These are phyloP conservation scores for Penicillium cataractarum DNA, from an alignment of 495 filamentous ascomycete genomes.

Conservation along the genomic window DNA sequence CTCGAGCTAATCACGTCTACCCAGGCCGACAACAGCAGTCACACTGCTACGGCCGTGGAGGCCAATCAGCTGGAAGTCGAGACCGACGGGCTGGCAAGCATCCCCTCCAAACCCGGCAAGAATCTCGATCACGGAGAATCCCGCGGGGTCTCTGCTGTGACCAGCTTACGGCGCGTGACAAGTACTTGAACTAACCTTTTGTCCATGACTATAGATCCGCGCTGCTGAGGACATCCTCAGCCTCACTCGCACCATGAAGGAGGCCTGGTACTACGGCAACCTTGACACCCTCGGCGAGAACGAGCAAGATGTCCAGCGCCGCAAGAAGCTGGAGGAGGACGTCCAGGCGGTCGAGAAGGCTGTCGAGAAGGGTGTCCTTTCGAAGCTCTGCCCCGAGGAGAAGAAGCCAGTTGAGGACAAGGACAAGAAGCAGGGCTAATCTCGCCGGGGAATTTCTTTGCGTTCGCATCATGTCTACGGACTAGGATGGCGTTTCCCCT, in stretches of 20 bases:
- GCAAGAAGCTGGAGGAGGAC: conserved; percentile 55
- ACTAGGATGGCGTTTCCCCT: background rate
- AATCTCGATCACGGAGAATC: background rate
- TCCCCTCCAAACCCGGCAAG: background rate
- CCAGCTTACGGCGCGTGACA: background rate
- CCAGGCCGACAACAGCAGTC: conserved; percentile 44
- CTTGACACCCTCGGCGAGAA: conserved; percentile 64
- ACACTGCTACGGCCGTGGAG: conserved; percentile 57
- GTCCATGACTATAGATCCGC: conserved; percentile 55
- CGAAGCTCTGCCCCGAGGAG: conserved; percentile 25
- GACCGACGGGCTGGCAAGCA: conserved; percentile 62
- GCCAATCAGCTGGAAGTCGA: conserved; percentile 67
- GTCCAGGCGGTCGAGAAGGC: conserved; percentile 50
- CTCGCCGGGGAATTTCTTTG: background rate
- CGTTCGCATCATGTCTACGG: background rate
- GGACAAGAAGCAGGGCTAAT: background rate
- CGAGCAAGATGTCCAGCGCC: conserved; percentile 42
- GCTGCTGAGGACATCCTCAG: conserved; percentile 67
- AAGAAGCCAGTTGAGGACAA: background rate
- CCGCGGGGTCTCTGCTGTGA: background rate
- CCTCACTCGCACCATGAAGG: conserved; percentile 67
- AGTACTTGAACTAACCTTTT: background rate
- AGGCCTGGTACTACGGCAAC: conserved; percentile 75
- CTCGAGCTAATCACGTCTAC: background rate
- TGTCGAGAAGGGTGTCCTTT: conserved; percentile 46